Base-by-base conservation (phyloP, 2,329 filamentous ascomycete genomes). In the Diaporthe vexans region DNA sequence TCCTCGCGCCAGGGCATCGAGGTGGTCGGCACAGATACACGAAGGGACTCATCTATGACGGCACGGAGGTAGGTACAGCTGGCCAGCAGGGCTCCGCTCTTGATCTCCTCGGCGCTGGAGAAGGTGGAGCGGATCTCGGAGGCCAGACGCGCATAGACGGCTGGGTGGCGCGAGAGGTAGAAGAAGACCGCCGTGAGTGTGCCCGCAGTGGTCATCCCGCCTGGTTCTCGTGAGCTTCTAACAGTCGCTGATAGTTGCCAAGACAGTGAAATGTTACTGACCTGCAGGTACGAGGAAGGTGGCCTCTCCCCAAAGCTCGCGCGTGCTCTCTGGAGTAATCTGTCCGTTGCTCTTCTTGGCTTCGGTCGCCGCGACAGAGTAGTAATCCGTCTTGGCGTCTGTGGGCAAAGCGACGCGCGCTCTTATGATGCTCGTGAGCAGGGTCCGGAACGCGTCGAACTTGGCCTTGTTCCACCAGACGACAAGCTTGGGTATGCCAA, bases 1-100 rank as follows among this genome's bases (percentile, higher is more conserved):
- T 82, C 79, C 72, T 84, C 80, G 11, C 85, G 76, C 71, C 79
- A 76, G 63, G 85, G 71, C 71, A 81, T 71, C 71, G 78, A 76
- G 71, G 82, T 80, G 0, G 85, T 83, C 0, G 86, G 83, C 3
- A 87, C 86, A 6, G 84, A 84, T 65, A 88, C 79, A 21, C 87
- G 83, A 73, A 88, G 79, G 0, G 83, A 79, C 77, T 89, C 87
- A 59, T 88, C 83, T 48, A 89, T 0, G 70, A 73, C 29, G 29
- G 29, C 29, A 33, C 29, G 29, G 29, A 33, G 29, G 5, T 33
- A 33, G 29, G 29, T 33, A 76, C 82, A 85, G 19, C 72, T 77
- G 35, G 80, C 77, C 8, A 88, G 78, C 10, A 78, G 75, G 2
- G 79, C 52, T 6, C 82, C 82, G 46, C 75, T 68, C 6, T 70